A percentile compares a stretch with the other conserved stretches of the same genome.
These are phyloP conservation scores for Zelonia costaricensis DNA, from an alignment of 208 protist genomes.

Conservation along the genomic window DNA sequence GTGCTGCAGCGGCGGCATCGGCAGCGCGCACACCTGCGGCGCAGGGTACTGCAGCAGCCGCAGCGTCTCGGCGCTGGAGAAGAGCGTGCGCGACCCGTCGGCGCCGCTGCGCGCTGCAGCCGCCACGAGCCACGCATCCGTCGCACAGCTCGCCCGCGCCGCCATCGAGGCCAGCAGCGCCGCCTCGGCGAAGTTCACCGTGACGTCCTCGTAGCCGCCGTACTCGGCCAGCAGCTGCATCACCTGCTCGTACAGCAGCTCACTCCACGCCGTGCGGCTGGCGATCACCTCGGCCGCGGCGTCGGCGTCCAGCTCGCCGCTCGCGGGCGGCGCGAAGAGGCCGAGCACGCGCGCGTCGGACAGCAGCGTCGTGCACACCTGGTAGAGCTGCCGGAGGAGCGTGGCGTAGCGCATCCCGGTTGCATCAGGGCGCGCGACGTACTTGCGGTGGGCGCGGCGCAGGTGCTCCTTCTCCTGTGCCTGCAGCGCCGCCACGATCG, in stretches of 20 bases:
- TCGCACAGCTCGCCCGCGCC: slow-evolving; percentile 46
- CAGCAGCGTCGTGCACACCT: slow-evolving; percentile 60
- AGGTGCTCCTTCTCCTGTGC: slow-evolving; percentile 36
- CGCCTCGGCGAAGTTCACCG: slow-evolving; percentile 77
- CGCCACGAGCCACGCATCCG: slow-evolving; percentile 5
- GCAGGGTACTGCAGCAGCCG: slow-evolving; percentile 70
- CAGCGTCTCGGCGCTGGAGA: slow-evolving; percentile 43
- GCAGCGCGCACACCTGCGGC: slow-evolving; percentile 24
- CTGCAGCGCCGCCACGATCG: slow-evolving; percentile 40
- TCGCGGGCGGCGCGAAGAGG: slow-evolving; percentile 15
- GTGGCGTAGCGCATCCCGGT: slow-evolving; percentile 77
- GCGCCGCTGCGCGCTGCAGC: neutral
- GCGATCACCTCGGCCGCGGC: slow-evolving; percentile 15
- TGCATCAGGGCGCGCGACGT: slow-evolving; percentile 55
- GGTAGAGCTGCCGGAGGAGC: slow-evolving; percentile 67
- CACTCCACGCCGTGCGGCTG: slow-evolving; percentile 61
- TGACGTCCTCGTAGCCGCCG: slow-evolving; percentile 90
- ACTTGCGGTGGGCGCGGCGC: slow-evolving; percentile 33
- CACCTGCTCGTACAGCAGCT: slow-evolving; percentile 76
- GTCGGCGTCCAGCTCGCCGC: slow-evolving; percentile 5
- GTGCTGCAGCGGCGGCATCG: slow-evolving; percentile 30
- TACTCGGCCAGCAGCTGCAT: slow-evolving; percentile 63
- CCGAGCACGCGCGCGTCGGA: slow-evolving; percentile 64
- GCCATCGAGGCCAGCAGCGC: slow-evolving; percentile 73
- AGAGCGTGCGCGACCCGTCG: slow-evolving; percentile 32